Evolutionary conservation across 2,329 filamentous ascomycete species (phyloP), one percentile per base, ranked within the genome.

Genomic region (Ophiostoma piceae): DNA sequence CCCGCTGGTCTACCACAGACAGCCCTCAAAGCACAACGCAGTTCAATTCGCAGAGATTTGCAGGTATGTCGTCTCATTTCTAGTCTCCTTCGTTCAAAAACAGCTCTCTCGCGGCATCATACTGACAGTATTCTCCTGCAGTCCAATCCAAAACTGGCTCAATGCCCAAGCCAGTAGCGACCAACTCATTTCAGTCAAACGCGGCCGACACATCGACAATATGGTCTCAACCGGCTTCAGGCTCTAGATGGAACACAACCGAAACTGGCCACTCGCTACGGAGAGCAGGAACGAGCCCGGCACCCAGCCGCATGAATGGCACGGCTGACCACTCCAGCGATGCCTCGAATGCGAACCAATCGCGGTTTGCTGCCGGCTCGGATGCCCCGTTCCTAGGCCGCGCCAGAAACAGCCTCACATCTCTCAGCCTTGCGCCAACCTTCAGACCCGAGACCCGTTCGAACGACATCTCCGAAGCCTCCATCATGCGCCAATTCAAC

Each of bases 331-430:
- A 14, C 37, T 16, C n/a, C 35, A 26, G 11, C 37, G 19, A 22
- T 26, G 7, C 39, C 37, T 8, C 22, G 3, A 65, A 12, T 35
- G 32, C 6, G 11, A 65, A 14, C 62, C 62, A 65, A 7, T 22
- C 35, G 35, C 32, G n/a, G 14, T 65, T 65, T 22, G 35, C n/a
- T 16, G 19, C 29, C 9, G 37, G 41, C 16, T 39, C 43, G 4
- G 65, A 29, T 8, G 22, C 37, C 3, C 35, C 64, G 3, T 66
- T 22, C 6, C 1, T 66, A 22, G n/a, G 64, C 35, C 64, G n/a
- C 12, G 35, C 64, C 12, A 37, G 64, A 32, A 66, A 66, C 39
- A 66, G 65, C 65, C 6, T 66, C 37, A 66, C 65, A 9, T 66
- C 65, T 14, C n/a, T 66, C 11, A 39, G n/a, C 65, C 37, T 29